phyloP scores from a whole-genome alignment of 768 basidiomycete species.

The Lactifluus hygrophoroides region DNA sequence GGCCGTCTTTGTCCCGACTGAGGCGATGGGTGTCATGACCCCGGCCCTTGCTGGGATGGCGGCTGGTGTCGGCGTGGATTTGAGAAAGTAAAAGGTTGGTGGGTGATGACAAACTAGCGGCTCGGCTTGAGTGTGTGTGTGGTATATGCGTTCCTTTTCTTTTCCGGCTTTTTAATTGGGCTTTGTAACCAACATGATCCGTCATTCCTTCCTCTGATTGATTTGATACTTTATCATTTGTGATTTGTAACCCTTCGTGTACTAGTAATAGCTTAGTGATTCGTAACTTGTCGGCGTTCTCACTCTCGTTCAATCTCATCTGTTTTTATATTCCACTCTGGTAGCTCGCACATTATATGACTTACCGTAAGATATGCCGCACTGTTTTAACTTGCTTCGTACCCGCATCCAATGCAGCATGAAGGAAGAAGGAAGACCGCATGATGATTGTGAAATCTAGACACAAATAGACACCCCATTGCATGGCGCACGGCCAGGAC shows the following conservation, averaged over 20 bases:
- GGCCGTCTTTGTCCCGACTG: conserved; percentile 63
- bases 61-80: conserved; percentile 44
- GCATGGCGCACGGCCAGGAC: no score
- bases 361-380: no score
- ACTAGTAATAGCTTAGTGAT: not conserved
- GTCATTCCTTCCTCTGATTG: not conserved
- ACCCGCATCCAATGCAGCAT: no score
- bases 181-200: not conserved
- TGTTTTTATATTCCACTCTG: not conserved
- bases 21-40: conserved; percentile 44
- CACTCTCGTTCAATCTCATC: not conserved
- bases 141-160: not conserved
- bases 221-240: not conserved
- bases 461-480: no score
- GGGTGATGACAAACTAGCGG: not conserved
- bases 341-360: no score
- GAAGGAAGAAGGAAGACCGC: no score
- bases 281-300: not conserved
- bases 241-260: not conserved
- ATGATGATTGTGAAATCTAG: no score
- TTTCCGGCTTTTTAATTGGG: no score
- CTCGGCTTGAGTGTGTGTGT: not conserved
- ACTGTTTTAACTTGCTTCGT: no score
- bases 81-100: not conserved
- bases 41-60: conserved; percentile 66